Conservation (phyloP, 352 stramenopile genomes). For the Aphanomyces invadans region DNA sequence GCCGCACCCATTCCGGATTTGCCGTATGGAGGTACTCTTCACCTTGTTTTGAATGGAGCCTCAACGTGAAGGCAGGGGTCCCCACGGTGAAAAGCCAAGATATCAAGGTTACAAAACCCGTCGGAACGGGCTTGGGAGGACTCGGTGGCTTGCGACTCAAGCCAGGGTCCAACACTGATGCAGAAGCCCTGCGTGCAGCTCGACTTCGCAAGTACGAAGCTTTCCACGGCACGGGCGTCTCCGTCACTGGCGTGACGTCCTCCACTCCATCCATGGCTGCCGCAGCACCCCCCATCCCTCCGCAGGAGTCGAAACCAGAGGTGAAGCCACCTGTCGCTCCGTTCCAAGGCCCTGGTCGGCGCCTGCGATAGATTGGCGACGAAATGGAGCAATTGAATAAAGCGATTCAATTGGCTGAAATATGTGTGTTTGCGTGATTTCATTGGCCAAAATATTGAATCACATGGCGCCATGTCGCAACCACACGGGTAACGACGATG, state of each 20-base stretch:
- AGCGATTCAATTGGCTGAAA: too few species aligned
- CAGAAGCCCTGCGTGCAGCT: constrained; percentile 52
- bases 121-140: too few species aligned
- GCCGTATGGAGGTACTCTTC: not conserved
- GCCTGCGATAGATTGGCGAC: constrained; percentile 34
- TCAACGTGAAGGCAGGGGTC: constrained; percentile 35
- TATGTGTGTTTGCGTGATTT: not conserved
- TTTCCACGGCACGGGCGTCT: constrained; percentile 74
- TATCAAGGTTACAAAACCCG: constrained; percentile 31
- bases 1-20: constrained; percentile 24
- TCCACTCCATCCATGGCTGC: constrained; percentile 29
- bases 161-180: constrained; percentile 59
- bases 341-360: constrained; percentile 61
- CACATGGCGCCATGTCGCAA: too few species aligned
- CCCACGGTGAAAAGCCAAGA: constrained; percentile 54
- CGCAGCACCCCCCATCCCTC: not conserved
- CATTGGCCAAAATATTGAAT: not conserved
- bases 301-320: constrained; percentile 26
- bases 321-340: constrained; percentile 33
- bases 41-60: not conserved
- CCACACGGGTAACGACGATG: too few species aligned
- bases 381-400: too few species aligned
- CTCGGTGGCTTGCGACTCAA: constrained; percentile 62
- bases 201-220: constrained; percentile 75
- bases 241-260: constrained; percentile 44